Evolutionary conservation across 2,329 filamentous ascomycete genomes (phyloP).

Genomic region (Paraphoma sp.): DNA sequence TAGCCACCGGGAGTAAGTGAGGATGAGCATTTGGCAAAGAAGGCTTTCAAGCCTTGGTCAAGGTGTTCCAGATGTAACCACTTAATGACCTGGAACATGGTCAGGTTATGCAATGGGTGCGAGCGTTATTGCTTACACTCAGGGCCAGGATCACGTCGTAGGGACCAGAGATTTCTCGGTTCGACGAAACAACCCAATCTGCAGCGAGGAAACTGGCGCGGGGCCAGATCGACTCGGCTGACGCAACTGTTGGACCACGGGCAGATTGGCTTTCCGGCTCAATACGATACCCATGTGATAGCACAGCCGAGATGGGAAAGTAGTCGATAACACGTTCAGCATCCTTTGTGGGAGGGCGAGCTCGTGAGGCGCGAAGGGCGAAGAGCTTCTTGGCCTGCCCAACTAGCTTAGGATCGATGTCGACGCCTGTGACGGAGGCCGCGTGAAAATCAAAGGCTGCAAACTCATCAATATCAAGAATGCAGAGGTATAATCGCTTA

Average conservation of each 20-base stretch:
- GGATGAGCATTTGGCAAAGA: slow-evolving; percentile 42
- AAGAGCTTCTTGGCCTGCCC: slow-evolving; percentile 44
- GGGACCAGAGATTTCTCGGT: slow-evolving; percentile 30
- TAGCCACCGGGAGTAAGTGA: slow-evolving; percentile 38
- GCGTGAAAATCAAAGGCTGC: slow-evolving; percentile 48
- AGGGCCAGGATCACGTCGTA: slow-evolving; percentile 48
- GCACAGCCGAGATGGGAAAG: slow-evolving; percentile 46
- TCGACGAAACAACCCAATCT: slow-evolving; percentile 40
- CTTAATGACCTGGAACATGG: slow-evolving; percentile 39
- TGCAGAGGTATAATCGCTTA: slow-evolving; percentile 39
- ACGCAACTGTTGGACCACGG: slow-evolving; percentile 16
- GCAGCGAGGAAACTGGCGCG: slow-evolving; percentile 40
- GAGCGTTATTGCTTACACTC: slow-evolving; percentile 13
- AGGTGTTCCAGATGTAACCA: slow-evolving; percentile 48
- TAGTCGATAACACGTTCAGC: slow-evolving; percentile 34
- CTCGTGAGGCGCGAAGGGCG: slow-evolving; percentile 45
- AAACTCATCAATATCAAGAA: slow-evolving; percentile 36
- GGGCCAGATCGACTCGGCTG: slow-evolving; percentile 27
- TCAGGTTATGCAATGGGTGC: neutral
- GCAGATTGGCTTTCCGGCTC: slow-evolving; percentile 25
- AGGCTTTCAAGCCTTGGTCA: slow-evolving; percentile 39
- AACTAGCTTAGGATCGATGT: slow-evolving; percentile 48
- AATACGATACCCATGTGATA: slow-evolving; percentile 41
- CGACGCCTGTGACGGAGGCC: slow-evolving; percentile 47
- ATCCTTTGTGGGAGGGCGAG: slow-evolving; percentile 27